Evolutionary conservation across 2,329 filamentous ascomycete genomes (phyloP).

Genomic region (Trichoderma sp.): DNA sequence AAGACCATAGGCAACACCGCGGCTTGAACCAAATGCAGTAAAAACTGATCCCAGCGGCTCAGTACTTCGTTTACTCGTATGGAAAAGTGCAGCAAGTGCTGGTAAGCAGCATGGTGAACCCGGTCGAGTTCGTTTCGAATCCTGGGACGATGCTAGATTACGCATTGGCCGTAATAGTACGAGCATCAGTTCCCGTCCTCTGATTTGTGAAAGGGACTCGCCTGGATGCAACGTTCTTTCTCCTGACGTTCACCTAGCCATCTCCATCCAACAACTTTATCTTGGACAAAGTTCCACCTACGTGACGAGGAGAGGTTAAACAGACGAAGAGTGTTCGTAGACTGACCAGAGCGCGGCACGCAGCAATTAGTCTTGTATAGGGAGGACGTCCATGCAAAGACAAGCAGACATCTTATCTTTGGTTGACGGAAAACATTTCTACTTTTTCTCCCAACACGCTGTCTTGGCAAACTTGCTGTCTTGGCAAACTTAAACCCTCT

Average conservation of each 20-base stretch:
- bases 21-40: background rate
- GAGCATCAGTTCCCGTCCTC: background rate
- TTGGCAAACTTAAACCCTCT: background rate
- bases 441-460: too few species aligned
- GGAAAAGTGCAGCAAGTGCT: background rate
- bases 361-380: background rate
- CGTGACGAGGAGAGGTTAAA: background rate
- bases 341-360: background rate
- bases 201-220: too few species aligned
- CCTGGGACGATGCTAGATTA: slow-evolving; percentile 4
- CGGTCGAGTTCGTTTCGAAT: slow-evolving; percentile 1
- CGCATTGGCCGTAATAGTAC: background rate
- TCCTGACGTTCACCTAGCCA: background rate
- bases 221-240: background rate
- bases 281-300: background rate
- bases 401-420: too few species aligned
- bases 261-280: too few species aligned
- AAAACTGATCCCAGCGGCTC: background rate
- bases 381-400: too few species aligned
- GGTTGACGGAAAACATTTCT: too few species aligned
- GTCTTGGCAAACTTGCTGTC: background rate
- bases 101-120: slow-evolving; percentile 7
- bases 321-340: background rate
- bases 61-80: too few species aligned
- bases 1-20: too few species aligned